A percentile compares a stretch with the other conserved stretches of the same genome.
Conservation (phyloP, 371 early-diverging fungal species). For the Haplosporangium sp. region DNA sequence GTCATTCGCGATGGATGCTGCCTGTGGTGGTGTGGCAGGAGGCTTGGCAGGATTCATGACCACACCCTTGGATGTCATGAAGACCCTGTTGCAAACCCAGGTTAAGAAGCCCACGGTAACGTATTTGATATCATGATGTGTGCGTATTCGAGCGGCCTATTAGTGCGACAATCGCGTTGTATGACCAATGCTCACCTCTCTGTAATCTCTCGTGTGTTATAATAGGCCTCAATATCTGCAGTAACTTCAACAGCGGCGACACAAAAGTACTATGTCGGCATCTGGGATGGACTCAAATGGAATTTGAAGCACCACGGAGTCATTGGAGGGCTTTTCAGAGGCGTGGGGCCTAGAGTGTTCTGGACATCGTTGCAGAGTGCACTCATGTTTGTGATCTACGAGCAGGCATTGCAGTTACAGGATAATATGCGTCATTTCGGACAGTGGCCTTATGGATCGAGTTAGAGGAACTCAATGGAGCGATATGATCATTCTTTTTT, state of each 20-base stretch:
- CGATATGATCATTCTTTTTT: neutral
- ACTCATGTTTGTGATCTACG: constrained; percentile 77
- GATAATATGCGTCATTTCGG: constrained; percentile 52
- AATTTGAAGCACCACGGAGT: constrained; percentile 71
- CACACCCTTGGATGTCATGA: constrained; percentile 78
- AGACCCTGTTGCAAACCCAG: constrained; percentile 76
- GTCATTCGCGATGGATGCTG: constrained; percentile 63
- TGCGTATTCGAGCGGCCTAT: neutral
- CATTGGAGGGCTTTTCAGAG: constrained; percentile 70
- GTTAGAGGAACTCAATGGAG: neutral
- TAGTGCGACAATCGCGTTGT: too few species aligned
- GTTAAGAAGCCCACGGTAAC: constrained; percentile 55
- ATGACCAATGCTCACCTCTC: neutral
- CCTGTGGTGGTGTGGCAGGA: constrained; percentile 74
- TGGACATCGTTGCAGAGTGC: constrained; percentile 77
- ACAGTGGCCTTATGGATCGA: constrained; percentile 36
- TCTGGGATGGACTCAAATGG: constrained; percentile 72
- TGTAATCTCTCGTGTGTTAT: constrained; percentile 1
- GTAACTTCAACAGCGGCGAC: constrained; percentile 12
- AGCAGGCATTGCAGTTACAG: constrained; percentile 63
- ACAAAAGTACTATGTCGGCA: constrained; percentile 70
- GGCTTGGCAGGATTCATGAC: constrained; percentile 77
- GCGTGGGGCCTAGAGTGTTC: constrained; percentile 73
- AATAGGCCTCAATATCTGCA: constrained; percentile 25
- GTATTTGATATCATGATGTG: neutral